phyloP scores from a whole-genome alignment of 2,329 filamentous ascomycete genomes.

The Macrophomina tecta region DNA sequence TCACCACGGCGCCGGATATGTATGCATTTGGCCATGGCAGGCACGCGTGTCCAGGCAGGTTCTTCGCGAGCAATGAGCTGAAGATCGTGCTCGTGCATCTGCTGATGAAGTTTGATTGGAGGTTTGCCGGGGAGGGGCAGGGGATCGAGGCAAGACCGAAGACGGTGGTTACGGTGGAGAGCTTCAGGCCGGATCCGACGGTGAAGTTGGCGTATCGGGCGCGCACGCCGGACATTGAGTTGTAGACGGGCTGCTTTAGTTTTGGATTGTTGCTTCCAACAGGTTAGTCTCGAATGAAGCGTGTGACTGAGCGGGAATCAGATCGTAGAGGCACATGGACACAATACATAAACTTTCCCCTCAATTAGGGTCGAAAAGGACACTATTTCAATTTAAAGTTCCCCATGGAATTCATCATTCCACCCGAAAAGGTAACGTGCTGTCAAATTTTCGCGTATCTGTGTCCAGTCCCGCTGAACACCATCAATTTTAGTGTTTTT shows the following conservation, averaged over 20 bases:
- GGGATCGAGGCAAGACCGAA: neutral
- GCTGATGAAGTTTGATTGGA: slow-evolving; percentile 12
- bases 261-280: too few species aligned
- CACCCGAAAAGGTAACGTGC: too few species aligned
- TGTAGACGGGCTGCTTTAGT: neutral
- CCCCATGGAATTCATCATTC: too few species aligned
- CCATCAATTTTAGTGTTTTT: neutral
- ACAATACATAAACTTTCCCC: too few species aligned
- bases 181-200: neutral
- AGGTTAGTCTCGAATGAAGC: too few species aligned
- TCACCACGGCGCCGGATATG: neutral
- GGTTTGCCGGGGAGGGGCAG: neutral
- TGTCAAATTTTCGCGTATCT: too few species aligned
- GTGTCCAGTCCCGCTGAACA: too few species aligned
- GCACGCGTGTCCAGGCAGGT: slow-evolving; percentile 42
- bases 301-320: too few species aligned
- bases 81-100: slow-evolving; percentile 39
- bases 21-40: slow-evolving; percentile 39
- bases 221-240: neutral
- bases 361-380: too few species aligned
- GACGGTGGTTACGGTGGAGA: neutral
- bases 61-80: slow-evolving; percentile 42
- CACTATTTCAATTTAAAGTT: too few species aligned
- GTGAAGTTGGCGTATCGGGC: neutral
- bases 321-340: too few species aligned